phyloP scores from a whole-genome alignment of 169 alveolate species.

The Plasmodium coatneyi region DNA sequence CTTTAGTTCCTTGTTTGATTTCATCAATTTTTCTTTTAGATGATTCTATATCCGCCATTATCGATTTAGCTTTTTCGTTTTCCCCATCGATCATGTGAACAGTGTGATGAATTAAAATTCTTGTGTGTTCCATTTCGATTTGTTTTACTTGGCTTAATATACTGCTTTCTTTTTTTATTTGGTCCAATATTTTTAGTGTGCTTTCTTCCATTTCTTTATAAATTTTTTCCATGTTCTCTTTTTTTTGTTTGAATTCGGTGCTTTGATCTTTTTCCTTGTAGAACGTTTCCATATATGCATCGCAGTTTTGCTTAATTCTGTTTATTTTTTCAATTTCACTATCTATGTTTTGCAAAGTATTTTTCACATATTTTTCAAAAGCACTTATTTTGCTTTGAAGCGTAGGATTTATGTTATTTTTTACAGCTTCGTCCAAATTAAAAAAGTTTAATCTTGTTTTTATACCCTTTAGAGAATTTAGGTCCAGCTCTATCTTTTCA shows the following conservation, averaged over 20 bases:
- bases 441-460: not conserved
- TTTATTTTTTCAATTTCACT: no score
- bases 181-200: not conserved
- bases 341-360: not conserved
- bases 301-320: not conserved
- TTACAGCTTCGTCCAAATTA: not conserved
- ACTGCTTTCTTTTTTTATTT: not conserved
- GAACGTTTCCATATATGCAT: not conserved
- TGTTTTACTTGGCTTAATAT: not conserved
- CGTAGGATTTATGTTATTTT: not conserved
- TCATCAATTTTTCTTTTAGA: not conserved
- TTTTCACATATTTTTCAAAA: not conserved
- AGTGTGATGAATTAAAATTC: conserved; percentile 1
- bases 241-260: not conserved
- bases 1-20: not conserved
- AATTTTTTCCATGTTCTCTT: not conserved
- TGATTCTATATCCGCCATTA: not conserved
- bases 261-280: not conserved
- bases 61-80: not conserved
- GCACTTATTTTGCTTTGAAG: not conserved
- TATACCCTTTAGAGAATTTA: not conserved
- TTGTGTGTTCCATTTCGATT: not conserved
- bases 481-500: not conserved
- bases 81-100: not conserved
- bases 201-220: not conserved